Conservation (phyloP, 192 early-diverging fungal species). For the Haplosporangium gracile region DNA sequence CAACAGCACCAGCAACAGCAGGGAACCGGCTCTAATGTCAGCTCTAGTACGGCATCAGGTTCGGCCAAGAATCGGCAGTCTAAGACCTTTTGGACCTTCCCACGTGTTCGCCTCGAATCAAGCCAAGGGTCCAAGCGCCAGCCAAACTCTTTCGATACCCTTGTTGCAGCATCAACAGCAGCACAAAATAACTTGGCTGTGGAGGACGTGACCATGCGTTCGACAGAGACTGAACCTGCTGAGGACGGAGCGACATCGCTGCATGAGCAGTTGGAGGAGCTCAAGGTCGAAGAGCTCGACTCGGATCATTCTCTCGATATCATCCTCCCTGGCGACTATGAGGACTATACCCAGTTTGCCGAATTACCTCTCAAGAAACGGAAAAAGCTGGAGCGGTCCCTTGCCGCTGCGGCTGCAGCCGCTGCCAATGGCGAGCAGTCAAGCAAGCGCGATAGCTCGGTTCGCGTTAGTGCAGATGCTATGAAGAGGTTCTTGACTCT, state of each 20-base stretch:
- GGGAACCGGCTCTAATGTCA: neutral
- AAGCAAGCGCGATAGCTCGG: slow-evolving; percentile 23
- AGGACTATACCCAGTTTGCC: slow-evolving; percentile 47
- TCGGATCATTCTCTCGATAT: slow-evolving; percentile 44
- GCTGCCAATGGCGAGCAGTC: neutral
- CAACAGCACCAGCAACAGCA: slow-evolving; percentile 15
- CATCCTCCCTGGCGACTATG: slow-evolving; percentile 38
- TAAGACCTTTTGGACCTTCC: slow-evolving; percentile 44
- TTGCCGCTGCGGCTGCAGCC: slow-evolving; percentile 24
- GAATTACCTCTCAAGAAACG: slow-evolving; percentile 51
- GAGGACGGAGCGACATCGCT: slow-evolving; percentile 1
- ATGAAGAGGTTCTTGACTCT: slow-evolving; percentile 38
- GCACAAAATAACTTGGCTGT: neutral
- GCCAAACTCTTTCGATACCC: slow-evolving; percentile 3
- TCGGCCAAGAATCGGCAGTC: slow-evolving; percentile 17
- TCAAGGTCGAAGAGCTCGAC: slow-evolving; percentile 27
- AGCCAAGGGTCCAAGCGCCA: slow-evolving; percentile 2
- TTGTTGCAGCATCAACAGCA: slow-evolving; percentile 10
- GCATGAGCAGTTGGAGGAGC: slow-evolving; percentile 18
- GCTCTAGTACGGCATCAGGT: slow-evolving; percentile 10
- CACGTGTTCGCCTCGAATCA: slow-evolving; percentile 30
- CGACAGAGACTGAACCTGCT: slow-evolving; percentile 7
- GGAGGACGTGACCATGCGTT: slow-evolving; percentile 16
- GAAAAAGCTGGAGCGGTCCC: slow-evolving; percentile 27
- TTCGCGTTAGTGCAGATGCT: slow-evolving; percentile 24